Percentiles rank a stretch among this genome's conserved stretches.
phyloP scores from a whole-genome alignment of 345 rosid genomes.

The Aethionema arabicum region DNA sequence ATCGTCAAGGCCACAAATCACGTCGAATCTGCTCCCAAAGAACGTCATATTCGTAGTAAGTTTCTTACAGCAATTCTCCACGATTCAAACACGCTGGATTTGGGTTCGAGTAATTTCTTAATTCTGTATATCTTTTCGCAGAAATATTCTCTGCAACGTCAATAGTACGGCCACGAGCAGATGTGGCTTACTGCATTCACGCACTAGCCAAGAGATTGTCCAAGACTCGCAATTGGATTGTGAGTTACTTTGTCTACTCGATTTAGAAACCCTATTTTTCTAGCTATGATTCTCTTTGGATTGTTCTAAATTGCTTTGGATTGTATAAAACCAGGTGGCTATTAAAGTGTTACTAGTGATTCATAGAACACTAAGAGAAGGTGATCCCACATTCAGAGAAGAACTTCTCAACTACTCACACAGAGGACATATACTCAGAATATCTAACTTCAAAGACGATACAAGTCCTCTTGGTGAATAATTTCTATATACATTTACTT shows the following conservation, averaged over 20 bases:
- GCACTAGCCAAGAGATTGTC: conserved; percentile 82
- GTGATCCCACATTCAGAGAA: conserved; percentile 93
- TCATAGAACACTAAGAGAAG: conserved; percentile 98
- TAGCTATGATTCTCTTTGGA: conserved; percentile 4
- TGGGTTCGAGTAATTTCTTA: conserved; percentile 8
- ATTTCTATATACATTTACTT: conserved; percentile 2
- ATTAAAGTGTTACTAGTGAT: conserved; percentile 81
- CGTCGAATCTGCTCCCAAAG: conserved; percentile 88
- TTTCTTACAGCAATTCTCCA: background rate
- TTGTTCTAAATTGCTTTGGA: conserved; percentile 6
- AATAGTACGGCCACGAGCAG: conserved; percentile 84
- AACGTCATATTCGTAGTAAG: conserved; percentile 77
- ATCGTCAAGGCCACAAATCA: conserved; percentile 95
- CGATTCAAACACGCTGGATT: background rate
- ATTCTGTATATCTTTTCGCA: conserved; percentile 35
- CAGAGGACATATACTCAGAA: conserved; percentile 82
- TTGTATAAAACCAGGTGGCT: conserved; percentile 60
- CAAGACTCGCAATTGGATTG: conserved; percentile 94
- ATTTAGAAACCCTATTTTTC: background rate
- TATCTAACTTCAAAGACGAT: conserved; percentile 96
- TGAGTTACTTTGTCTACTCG: conserved; percentile 30
- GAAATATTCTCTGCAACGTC: conserved; percentile 86
- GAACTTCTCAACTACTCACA: conserved; percentile 93
- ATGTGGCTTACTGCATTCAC: conserved; percentile 97
- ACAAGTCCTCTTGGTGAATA: conserved; percentile 86